These are phyloP conservation scores for Morella rubra DNA, from an alignment of 306 rosid species.

Conservation along the genomic window DNA sequence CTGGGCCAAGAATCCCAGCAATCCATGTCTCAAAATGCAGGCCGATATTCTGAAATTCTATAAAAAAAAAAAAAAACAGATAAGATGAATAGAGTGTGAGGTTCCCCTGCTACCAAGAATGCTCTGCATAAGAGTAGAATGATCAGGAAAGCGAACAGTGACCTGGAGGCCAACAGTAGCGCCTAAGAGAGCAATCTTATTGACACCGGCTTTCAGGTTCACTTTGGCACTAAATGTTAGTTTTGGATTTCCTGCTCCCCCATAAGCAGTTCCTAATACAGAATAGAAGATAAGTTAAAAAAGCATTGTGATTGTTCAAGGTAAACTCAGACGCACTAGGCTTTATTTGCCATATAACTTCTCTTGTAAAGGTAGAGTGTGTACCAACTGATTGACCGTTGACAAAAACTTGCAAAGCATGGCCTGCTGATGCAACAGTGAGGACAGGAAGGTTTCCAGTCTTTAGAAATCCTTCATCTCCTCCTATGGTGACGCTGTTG, in stretches of 20 bases:
- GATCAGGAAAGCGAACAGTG: constrained; percentile 30
- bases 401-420: constrained; percentile 84
- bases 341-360: not conserved
- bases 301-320: not conserved
- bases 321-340: not conserved
- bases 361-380: not conserved
- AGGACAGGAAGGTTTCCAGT: constrained; percentile 64
- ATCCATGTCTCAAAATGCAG: constrained; percentile 83
- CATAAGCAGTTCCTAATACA: constrained; percentile 66
- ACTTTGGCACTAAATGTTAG: constrained; percentile 56
- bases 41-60: constrained; percentile 72
- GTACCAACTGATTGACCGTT: constrained; percentile 84
- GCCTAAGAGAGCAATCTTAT: constrained; percentile 87
- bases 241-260: constrained; percentile 49
- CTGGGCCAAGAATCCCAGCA: constrained; percentile 86
- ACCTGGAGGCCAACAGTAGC: constrained; percentile 86
- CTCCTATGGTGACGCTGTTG: constrained; percentile 66
- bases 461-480: constrained; percentile 65
- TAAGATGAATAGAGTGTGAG: constrained; percentile 3
- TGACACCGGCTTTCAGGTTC: constrained; percentile 64
- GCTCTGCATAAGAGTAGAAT: constrained; percentile 8
- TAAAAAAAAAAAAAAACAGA: constrained; percentile 10
- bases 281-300: constrained; percentile 11
- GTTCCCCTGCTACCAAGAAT: not conserved
- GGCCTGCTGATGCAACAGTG: constrained; percentile 79